phyloP scores from a whole-genome alignment of 2,329 filamentous ascomycete species.

The Septoria linicola region DNA sequence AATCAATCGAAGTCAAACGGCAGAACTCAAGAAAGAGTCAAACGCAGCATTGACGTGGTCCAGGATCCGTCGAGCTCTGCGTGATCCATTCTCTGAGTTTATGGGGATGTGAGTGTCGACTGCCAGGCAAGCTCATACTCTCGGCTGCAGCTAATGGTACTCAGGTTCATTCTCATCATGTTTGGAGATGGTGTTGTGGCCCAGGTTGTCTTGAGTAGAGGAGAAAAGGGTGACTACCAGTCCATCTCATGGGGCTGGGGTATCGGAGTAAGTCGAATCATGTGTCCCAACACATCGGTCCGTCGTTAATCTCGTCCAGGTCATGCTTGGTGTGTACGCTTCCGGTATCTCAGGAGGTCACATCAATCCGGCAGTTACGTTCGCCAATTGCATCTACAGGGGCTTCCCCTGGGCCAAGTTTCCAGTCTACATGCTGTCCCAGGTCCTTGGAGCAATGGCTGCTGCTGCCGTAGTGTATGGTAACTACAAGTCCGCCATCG shows the following conservation, averaged over 20 bases:
- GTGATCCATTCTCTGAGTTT: conserved; percentile 67
- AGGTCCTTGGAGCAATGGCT: conserved; percentile 60
- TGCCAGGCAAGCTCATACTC: neutral
- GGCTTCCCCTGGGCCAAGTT: conserved; percentile 58
- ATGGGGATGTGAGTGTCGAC: conserved; percentile 47
- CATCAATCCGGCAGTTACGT: conserved; percentile 60
- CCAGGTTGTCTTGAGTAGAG: conserved; percentile 61
- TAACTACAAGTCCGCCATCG: conserved; percentile 44
- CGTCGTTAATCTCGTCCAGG: conserved; percentile 53
- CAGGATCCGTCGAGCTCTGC: conserved; percentile 51
- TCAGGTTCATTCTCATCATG: conserved; percentile 63
- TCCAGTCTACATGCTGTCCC: conserved; percentile 62
- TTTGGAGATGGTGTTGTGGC: conserved; percentile 69
- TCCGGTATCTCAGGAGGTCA: conserved; percentile 38
- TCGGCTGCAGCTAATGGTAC: conserved; percentile 51
- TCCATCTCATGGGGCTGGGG: conserved; percentile 45
- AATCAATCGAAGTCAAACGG: conserved; percentile 34
- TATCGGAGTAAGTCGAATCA: conserved; percentile 6
- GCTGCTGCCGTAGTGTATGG: conserved; percentile 50
- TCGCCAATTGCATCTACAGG: conserved; percentile 68
- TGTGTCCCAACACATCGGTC: conserved; percentile 7
- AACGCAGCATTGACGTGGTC: conserved; percentile 53
- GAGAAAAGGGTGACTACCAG: conserved; percentile 52
- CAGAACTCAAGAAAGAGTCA: conserved; percentile 28
- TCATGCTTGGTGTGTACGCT: conserved; percentile 61